Base-by-base conservation (phyloP, 2,329 filamentous ascomycete species). In the Mariannaea sp. region DNA sequence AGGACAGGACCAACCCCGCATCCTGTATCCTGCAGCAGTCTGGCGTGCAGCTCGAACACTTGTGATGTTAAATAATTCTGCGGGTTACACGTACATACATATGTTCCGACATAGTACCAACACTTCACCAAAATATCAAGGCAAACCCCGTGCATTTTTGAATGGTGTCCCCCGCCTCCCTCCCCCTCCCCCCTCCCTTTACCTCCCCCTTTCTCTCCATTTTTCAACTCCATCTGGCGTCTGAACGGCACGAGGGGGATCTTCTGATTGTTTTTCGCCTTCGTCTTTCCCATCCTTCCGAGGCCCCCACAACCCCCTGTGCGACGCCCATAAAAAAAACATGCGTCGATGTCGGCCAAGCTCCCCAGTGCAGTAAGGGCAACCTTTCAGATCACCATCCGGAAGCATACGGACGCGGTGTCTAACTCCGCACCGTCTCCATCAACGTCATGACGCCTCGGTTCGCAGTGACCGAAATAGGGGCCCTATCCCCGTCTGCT, bases 391-490 rank as follows among this genome's bases (percentile, higher is more conserved):
- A 53, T 48, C 33, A 51, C 32, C 40, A 39, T 26, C 42, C 13
- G 16, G 33, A 40, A 46, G 29, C 44, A 32, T 16, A 41, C 32
- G 16, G 13, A 33, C 13, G 13, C n/a, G 14, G 30, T 16, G 16
- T 40, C 36, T 44, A 51, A 20, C 58, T 55, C 41, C 42, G 9
- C 10, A 10, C 17, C 14, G 26, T 47, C 48, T 46, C 40, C 39
- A 27, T 13, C n/a, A 39, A 19, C 38, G 27, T 38, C 30, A 26
- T 55, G 32, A 50, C 43, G 57, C 61, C 61, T 64, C 61, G 61
- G 61, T 47, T 65, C 59, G 43, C 47, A 42, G 5, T 49, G 53
- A 38, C 59, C 60, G 35, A 24, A 56, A 59, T 41, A 53, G 47
- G 55, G 61, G 19, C 48, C 50, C 39, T 42, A 22, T 58, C 49